Evolutionary conservation across 495 filamentous ascomycete species (phyloP).

Genomic region (Penicillium goetzii): DNA sequence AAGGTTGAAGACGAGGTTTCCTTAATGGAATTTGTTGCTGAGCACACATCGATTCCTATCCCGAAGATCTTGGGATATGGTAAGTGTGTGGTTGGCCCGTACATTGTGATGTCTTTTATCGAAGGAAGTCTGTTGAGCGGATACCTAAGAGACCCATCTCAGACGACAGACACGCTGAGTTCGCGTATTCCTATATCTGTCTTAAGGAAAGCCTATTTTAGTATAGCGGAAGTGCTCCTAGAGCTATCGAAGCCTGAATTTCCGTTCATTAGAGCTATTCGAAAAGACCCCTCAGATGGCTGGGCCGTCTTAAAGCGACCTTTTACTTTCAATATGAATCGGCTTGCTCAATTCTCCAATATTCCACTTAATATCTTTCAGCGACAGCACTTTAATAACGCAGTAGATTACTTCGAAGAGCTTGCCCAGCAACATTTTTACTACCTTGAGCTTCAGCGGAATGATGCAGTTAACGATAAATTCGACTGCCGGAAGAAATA

Average conservation of each 20-base stretch:
- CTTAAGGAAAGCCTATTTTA: conserved; percentile 36
- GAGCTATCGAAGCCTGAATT: conserved; percentile 43
- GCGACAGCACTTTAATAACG: conserved; percentile 28
- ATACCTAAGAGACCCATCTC: conserved; percentile 27
- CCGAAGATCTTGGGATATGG: conserved; percentile 40
- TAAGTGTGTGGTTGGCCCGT: conserved; percentile 38
- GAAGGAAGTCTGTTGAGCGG: conserved; percentile 29
- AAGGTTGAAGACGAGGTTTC: conserved; percentile 45
- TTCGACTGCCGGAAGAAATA: conserved; percentile 50
- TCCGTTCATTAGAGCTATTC: conserved; percentile 42
- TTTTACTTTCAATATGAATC: conserved; percentile 40
- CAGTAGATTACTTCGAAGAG: conserved; percentile 48
- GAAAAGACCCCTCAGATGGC: conserved; percentile 16
- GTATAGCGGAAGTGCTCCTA: conserved; percentile 41
- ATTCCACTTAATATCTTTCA: conserved; percentile 23
- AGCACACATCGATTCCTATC: conserved; percentile 41
- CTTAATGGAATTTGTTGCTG: conserved; percentile 40
- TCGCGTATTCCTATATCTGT: conserved; percentile 28
- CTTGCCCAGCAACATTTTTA: conserved; percentile 50
- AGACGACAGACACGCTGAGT: conserved; percentile 26
- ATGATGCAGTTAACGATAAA: conserved; percentile 41
- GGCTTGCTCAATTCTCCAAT: conserved; percentile 31
- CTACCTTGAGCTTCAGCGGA: conserved; percentile 48
- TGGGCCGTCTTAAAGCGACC: conserved; percentile 29
- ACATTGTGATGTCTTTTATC: conserved; percentile 52